A percentile compares a stretch with the other conserved stretches of the same genome.
Evolutionary conservation across 2,329 filamentous ascomycete species (phyloP).

Genomic region (Pseudocercospora pini-densiflorae): DNA sequence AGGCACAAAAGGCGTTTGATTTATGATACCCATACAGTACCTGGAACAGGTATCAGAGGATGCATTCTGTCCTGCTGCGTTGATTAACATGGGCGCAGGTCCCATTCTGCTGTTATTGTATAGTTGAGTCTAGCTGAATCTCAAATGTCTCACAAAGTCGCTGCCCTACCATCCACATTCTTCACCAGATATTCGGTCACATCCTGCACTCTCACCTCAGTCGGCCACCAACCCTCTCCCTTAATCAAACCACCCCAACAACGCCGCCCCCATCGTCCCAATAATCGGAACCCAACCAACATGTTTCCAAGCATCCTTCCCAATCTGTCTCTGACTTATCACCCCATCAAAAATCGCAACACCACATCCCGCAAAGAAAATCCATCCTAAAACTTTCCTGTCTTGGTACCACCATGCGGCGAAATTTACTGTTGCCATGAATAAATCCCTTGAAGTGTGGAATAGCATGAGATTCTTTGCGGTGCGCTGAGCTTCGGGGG

Average conservation of each 20-base stretch:
- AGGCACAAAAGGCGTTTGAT: constrained; percentile 7
- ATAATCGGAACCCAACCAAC: constrained; percentile 15
- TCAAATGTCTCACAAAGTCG: too few relatives aligned
- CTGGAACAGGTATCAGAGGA: neutral
- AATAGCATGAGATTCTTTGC: constrained; percentile 14
- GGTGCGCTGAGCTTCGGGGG: neutral
- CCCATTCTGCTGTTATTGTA: neutral
- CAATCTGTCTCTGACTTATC: constrained; percentile 11
- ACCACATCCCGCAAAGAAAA: constrained; percentile 2
- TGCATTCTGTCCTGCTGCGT: neutral
- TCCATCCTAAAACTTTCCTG: constrained; percentile 3
- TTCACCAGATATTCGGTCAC: too few relatives aligned
- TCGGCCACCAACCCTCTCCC: too few relatives aligned
- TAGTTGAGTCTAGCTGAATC: too few relatives aligned
- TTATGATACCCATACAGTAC: constrained; percentile 7
- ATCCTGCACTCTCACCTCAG: too few relatives aligned
- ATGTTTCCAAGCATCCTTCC: constrained; percentile 18
- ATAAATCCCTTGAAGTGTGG: constrained; percentile 13
- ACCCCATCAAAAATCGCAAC: constrained; percentile 17
- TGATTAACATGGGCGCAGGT: neutral
- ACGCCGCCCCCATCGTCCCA: neutral
- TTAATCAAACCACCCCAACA: constrained; percentile 23
- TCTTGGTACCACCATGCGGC: constrained; percentile 10
- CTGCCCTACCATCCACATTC: too few relatives aligned
- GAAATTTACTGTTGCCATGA: constrained; percentile 11